These are phyloP conservation scores for Serendipita sp. DNA, from an alignment of 768 basidiomycete genomes.

Conservation along the genomic window DNA sequence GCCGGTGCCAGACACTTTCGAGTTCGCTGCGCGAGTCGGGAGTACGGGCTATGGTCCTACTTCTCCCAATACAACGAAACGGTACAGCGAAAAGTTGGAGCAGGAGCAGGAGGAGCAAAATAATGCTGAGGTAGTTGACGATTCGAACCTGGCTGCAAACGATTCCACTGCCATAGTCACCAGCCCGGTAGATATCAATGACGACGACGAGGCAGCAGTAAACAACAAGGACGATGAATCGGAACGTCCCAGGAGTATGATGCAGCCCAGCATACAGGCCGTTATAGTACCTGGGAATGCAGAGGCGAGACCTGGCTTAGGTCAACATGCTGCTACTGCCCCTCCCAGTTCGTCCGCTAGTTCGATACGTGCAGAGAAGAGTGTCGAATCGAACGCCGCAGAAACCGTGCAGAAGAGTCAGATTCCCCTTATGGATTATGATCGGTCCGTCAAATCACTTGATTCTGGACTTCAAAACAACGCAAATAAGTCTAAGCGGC, in stretches of 20 bases:
- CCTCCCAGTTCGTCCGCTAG: neutral
- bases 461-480: too few species aligned
- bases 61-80: neutral
- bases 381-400: neutral
- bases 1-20: neutral
- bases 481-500: neutral
- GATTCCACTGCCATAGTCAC: neutral
- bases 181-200: neutral
- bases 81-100: neutral
- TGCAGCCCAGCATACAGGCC: neutral
- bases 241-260: neutral
- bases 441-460: neutral
- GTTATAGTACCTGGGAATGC: neutral
- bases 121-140: neutral
- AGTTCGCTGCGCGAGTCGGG: neutral
- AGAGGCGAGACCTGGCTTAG: neutral
- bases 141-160: neutral
- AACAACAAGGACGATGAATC: neutral
- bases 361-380: neutral
- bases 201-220: neutral
- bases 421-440: neutral
- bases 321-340: neutral
- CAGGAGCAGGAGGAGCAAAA: neutral
- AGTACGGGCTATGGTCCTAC: neutral
- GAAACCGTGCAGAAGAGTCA: too few species aligned